Conservation (phyloP, 352 stramenopile species). For the Pythium aristosporum region DNA sequence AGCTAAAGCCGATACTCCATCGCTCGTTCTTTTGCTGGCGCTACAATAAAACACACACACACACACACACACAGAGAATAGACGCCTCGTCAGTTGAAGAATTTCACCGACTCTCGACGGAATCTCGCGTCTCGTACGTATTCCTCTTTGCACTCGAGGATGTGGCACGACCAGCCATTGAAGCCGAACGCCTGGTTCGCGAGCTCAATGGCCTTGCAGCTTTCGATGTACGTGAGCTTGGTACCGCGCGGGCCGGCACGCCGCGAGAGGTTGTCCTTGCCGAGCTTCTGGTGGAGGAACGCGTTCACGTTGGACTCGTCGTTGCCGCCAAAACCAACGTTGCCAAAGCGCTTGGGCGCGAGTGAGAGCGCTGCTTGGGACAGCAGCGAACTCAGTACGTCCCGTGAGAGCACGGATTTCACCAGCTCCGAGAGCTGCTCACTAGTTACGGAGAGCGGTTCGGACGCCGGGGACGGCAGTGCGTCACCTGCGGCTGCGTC, state of each 20-base stretch:
- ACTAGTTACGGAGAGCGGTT: conserved; percentile 9
- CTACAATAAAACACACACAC: conserved; percentile 25
- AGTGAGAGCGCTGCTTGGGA: conserved; percentile 21
- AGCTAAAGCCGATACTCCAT: conserved; percentile 78
- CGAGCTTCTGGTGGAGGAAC: conserved; percentile 84
- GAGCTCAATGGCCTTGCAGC: conserved; percentile 87
- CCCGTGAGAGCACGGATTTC: conserved; percentile 21
- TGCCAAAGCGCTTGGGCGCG: conserved; percentile 50
- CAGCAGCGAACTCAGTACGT: conserved; percentile 26
- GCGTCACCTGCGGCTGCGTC: not conserved
- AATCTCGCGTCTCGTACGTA: conserved; percentile 45
- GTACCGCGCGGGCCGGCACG: conserved; percentile 67
- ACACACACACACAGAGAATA: not conserved
- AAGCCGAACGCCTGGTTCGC: conserved; percentile 88
- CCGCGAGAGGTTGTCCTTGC: conserved; percentile 66
- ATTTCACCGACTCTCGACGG: not conserved
- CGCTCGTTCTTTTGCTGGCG: conserved; percentile 65
- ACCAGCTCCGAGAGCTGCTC: conserved; percentile 29
- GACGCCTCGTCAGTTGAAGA: not conserved
- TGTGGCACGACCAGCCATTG: conserved; percentile 84
- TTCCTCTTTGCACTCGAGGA: conserved; percentile 86
- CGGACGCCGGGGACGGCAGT: not conserved
- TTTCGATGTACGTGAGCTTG: conserved; percentile 87
- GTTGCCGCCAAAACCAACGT: conserved; percentile 42
- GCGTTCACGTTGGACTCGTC: conserved; percentile 61